phyloP scores from a whole-genome alignment of 441 rosid genomes.

The Arabidopsis lyrata region DNA sequence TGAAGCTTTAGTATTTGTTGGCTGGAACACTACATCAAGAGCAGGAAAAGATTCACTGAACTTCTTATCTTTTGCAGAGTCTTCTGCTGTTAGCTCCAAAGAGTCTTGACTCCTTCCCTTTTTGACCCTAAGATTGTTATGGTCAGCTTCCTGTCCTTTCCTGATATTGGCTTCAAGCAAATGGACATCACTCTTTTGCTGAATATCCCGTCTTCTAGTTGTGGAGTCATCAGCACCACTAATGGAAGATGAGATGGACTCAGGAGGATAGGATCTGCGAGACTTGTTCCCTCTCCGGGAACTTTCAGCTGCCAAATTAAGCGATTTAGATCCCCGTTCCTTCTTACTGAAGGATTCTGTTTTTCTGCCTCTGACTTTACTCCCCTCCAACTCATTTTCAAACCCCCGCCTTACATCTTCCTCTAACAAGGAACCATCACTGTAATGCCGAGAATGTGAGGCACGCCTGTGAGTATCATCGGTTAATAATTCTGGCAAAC shows the following conservation, averaged over 20 bases:
- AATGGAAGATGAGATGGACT: slow-evolving; percentile 41
- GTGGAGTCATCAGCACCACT: slow-evolving; percentile 37
- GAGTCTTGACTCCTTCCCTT: slow-evolving; percentile 43
- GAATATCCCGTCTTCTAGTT: slow-evolving; percentile 46
- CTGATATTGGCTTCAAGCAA: slow-evolving; percentile 43
- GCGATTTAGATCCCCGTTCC: slow-evolving; percentile 42
- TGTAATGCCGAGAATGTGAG: slow-evolving; percentile 58
- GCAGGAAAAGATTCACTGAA: slow-evolving; percentile 47
- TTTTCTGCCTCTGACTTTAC: slow-evolving; percentile 37
- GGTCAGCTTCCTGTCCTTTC: slow-evolving; percentile 42
- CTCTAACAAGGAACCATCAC: slow-evolving; percentile 57
- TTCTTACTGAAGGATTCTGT: slow-evolving; percentile 40
- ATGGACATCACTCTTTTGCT: slow-evolving; percentile 52
- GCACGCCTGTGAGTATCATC: slow-evolving; percentile 46
- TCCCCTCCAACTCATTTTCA: slow-evolving; percentile 49
- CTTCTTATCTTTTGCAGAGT: slow-evolving; percentile 44
- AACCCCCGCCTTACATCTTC: slow-evolving; percentile 37
- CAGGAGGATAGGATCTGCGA: slow-evolving; percentile 52
- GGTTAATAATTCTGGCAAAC: slow-evolving; percentile 27
- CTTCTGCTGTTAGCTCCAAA: slow-evolving; percentile 47
- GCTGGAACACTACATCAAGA: slow-evolving; percentile 43
- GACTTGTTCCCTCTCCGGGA: slow-evolving; percentile 45
- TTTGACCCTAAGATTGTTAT: slow-evolving; percentile 40
- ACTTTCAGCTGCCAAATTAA: slow-evolving; percentile 48
- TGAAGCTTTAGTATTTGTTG: slow-evolving; percentile 33